Evolutionary conservation across 768 basidiomycete genomes (phyloP).

Genomic region (Suillus americanus): DNA sequence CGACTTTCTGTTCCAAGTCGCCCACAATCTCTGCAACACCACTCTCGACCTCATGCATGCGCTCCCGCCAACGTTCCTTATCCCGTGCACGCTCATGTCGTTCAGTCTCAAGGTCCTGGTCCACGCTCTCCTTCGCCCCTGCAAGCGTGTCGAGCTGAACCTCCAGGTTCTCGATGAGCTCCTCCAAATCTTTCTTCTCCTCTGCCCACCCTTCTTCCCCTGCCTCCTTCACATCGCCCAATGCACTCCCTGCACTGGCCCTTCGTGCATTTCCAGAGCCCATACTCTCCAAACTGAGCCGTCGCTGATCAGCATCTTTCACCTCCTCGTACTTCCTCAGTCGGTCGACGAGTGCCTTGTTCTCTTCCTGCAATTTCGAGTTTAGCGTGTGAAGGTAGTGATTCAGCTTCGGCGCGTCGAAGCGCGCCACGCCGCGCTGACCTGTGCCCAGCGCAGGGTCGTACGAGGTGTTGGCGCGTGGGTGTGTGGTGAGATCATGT

Average conservation of each 20-base stretch:
- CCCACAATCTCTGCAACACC: conserved; percentile 67
- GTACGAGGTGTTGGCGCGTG: conserved; percentile 83
- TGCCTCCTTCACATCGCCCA: conserved; percentile 63
- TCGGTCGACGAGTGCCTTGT: conserved; percentile 60
- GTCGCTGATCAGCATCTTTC: conserved; percentile 27
- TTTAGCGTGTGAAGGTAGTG: conserved; percentile 86
- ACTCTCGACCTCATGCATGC: conserved; percentile 69
- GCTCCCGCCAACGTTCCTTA: conserved; percentile 67
- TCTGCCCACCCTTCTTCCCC: conserved; percentile 68
- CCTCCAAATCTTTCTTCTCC: conserved; percentile 59
- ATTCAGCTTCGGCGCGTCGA: conserved; percentile 86
- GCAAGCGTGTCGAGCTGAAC: conserved; percentile 39
- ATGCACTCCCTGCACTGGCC: conserved; percentile 48
- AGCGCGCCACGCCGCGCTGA: conserved; percentile 65
- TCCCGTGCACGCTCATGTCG: conserved; percentile 58
- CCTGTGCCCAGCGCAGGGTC: conserved; percentile 81
- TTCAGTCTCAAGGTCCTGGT: conserved; percentile 53
- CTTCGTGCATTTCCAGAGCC: conserved; percentile 41
- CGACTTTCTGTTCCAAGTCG: conserved; percentile 59
- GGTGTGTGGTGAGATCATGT: conserved; percentile 80
- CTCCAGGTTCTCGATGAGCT: conserved; percentile 39
- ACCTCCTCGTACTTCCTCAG: conserved; percentile 55
- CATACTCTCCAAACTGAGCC: conserved; percentile 24
- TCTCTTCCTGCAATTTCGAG: conserved; percentile 81
- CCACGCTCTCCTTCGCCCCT: conserved; percentile 45